These are phyloP conservation scores for Chlorencoelia australis DNA, from an alignment of 2,329 filamentous ascomycete species.

Conservation along the genomic window DNA sequence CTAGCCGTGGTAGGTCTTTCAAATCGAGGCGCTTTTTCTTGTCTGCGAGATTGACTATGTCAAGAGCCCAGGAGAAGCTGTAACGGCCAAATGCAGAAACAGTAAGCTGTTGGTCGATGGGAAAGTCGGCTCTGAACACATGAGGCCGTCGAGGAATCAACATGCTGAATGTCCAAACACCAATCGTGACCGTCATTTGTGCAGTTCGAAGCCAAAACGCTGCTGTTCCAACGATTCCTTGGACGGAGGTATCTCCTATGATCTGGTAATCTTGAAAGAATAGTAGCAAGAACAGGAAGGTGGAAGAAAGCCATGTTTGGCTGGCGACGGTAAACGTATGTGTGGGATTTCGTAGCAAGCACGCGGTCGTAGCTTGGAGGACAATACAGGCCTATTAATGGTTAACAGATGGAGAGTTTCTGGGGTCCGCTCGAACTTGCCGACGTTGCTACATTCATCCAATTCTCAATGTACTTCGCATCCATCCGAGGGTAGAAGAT, in stretches of 20 bases:
- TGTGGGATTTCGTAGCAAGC: conserved; percentile 40
- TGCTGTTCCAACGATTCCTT: conserved; percentile 8
- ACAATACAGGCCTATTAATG: conserved; percentile 37
- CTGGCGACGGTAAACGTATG: conserved; percentile 43
- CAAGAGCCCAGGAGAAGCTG: conserved; percentile 54
- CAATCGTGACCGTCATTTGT: conserved; percentile 37
- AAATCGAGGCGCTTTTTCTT: conserved; percentile 51
- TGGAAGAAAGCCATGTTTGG: conserved; percentile 39
- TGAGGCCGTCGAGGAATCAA: conserved; percentile 57
- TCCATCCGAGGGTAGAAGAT: conserved; percentile 32
- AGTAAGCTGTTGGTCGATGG: conserved; percentile 55
- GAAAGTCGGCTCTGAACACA: conserved; percentile 46
- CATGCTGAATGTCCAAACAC: conserved; percentile 39
- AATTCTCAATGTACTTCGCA: conserved; percentile 42
- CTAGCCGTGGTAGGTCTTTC: conserved; percentile 50
- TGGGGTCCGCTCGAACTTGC: conserved; percentile 38
- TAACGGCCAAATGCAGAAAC: conserved; percentile 49
- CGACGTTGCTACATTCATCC: conserved; percentile 52
- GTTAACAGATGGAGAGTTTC: conserved; percentile 10
- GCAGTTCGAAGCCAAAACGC: conserved; percentile 38
- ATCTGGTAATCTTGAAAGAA: conserved; percentile 36
- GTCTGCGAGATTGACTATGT: conserved; percentile 43
- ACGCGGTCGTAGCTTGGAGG: conserved; percentile 41
- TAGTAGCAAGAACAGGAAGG: conserved; percentile 35
- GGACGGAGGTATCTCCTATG: conserved; percentile 18